Percentiles rank a stretch among this genome's conserved stretches.
Evolutionary conservation across 495 filamentous ascomycete genomes (phyloP).

Genomic region (Thermochaetoides thermophila): DNA sequence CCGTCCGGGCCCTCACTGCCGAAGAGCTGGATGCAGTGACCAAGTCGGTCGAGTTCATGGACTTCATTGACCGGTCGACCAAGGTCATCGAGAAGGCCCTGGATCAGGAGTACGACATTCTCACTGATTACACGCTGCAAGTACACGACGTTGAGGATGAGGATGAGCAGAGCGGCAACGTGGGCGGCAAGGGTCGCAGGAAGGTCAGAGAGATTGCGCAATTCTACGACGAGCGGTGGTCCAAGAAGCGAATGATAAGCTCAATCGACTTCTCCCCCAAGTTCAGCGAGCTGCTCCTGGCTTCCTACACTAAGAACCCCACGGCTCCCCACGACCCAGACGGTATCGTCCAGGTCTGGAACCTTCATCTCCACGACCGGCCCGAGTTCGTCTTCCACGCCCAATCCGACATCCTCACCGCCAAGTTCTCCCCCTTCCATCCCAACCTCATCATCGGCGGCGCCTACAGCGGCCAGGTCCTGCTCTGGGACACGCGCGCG

Average conservation of each 20-base stretch:
- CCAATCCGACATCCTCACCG: conserved; percentile 85
- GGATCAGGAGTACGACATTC: conserved; percentile 82
- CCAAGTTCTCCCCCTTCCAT: conserved; percentile 95
- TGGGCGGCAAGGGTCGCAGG: conserved; percentile 57
- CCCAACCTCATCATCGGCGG: conserved; percentile 90
- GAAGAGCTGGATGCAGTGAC: conserved; percentile 86
- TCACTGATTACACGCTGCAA: conserved; percentile 83
- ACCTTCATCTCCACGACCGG: conserved; percentile 79
- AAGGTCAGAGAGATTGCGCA: conserved; percentile 76
- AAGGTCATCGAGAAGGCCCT: conserved; percentile 95
- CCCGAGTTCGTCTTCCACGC: conserved; percentile 95
- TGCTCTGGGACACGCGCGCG: conserved; percentile 93
- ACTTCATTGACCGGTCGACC: conserved; percentile 87
- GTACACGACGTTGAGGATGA: conserved; percentile 60
- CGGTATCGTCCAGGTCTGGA: conserved; percentile 93
- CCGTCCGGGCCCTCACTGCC: conserved; percentile 60
- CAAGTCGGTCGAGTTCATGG: conserved; percentile 82
- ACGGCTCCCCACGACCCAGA: conserved; percentile 90
- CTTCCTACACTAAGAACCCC: conserved; percentile 92
- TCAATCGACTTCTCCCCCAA: conserved; percentile 87
- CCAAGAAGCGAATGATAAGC: conserved; percentile 91
- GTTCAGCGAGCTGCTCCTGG: conserved; percentile 83
- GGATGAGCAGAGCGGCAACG: conserved; percentile 62
- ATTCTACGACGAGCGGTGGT: conserved; percentile 92
- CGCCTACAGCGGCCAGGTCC: conserved; percentile 88